Percentiles rank a stretch among this genome's conserved stretches.
These are phyloP conservation scores for Hypoxylon lenormandii DNA, from an alignment of 495 filamentous ascomycete genomes.

Conservation along the genomic window DNA sequence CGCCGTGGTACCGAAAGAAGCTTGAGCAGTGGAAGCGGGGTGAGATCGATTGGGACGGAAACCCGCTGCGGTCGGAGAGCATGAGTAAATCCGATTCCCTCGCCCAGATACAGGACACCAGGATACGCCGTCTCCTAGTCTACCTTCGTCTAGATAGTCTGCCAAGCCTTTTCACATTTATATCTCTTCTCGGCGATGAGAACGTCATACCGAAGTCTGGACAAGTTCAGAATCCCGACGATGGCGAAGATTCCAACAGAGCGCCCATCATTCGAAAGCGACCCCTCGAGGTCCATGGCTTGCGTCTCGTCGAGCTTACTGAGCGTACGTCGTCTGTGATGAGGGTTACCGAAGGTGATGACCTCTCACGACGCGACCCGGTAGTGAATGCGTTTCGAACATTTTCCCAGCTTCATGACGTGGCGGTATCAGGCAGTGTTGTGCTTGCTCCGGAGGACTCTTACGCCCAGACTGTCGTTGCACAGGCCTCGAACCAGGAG, in stretches of 20 bases:
- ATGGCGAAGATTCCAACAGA: constrained; percentile 32
- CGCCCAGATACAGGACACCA: constrained; percentile 59
- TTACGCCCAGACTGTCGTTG: constrained; percentile 80
- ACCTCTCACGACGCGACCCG: constrained; percentile 80
- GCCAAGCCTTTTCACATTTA: constrained; percentile 84
- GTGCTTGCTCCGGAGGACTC: constrained; percentile 79
- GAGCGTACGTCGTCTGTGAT: constrained; percentile 96
- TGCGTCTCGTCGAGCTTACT: constrained; percentile 87
- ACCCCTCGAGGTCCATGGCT: constrained; percentile 82
- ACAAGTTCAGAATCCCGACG: constrained; percentile 46
- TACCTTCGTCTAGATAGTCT: constrained; percentile 89
- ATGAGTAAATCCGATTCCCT: constrained; percentile 57
- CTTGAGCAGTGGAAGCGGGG: constrained; percentile 88
- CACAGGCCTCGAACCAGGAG: constrained; percentile 71
- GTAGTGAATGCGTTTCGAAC: constrained; percentile 92
- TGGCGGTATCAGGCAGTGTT: constrained; percentile 84
- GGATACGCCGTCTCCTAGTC: constrained; percentile 63
- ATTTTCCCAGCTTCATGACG: constrained; percentile 84
- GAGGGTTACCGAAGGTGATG: constrained; percentile 86
- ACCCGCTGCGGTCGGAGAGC: constrained; percentile 59
- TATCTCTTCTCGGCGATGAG: constrained; percentile 77
- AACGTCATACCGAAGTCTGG: constrained; percentile 24
- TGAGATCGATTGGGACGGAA: constrained; percentile 94
- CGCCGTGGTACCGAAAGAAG: constrained; percentile 90
- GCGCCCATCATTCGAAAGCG: constrained; percentile 53